Base-by-base conservation (phyloP, 2,329 filamentous ascomycete genomes). In the Aciculosporium take region DNA sequence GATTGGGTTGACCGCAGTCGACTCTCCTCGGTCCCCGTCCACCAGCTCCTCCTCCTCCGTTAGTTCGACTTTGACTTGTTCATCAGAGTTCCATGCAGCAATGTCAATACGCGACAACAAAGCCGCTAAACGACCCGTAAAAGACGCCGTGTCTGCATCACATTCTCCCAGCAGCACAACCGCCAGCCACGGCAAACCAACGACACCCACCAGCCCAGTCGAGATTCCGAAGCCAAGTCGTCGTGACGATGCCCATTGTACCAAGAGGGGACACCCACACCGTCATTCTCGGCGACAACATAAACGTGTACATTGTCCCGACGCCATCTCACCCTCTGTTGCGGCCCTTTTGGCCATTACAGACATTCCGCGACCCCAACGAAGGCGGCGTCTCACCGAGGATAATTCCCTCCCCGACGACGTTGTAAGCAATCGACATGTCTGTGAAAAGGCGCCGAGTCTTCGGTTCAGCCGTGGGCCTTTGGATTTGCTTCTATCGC, bases 261-360 rank as follows among this genome's bases (percentile, higher is more conserved):
- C 60, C 60, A 46, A 65, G 56, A 51, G 63, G 30, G 58, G 61
- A 39, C 55, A 61, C 44, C 55, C 54, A 21, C 59, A 65, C 38
- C 60, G 60, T 35, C 56, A 64, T 38, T 60, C 60, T 33, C 57
- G 57, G 30, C 50, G 51, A 35, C 50, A 57, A 31, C 55, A 58
- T 7, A 61, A 58, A 44, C 64, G 70, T 41, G 56, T 62, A 2
- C 68, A 71, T 52, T 68, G 68, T 1, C 66, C 72, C 5, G 71
- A 76, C 43, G 61, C 66, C 13, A 63, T 80, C 18, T 70, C 76
- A 5, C 67, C 75, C 0, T 76, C 74, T 0, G 67, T 80, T 23
- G 74, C 74, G 5, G 73, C 74, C 10, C 61, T 81, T 23, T 62
- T 81, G 27, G 76, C 76, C 25, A 64, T 76, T 40, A 81, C 76